phyloP scores from a whole-genome alignment of 768 basidiomycete genomes.

The Podaxis pistillaris region DNA sequence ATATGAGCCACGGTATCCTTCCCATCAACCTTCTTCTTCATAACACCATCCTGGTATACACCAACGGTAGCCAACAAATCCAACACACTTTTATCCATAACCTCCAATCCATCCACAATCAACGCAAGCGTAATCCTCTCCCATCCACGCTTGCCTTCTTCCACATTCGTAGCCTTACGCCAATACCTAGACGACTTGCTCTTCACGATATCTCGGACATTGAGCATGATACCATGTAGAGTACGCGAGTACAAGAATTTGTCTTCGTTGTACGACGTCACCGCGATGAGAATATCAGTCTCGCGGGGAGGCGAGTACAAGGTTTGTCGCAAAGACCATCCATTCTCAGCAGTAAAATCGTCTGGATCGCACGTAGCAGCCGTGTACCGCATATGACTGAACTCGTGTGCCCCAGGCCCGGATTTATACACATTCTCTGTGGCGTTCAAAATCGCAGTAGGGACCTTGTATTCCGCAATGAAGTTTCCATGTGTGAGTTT shows the following conservation, averaged over 20 bases:
- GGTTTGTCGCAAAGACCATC: slow-evolving; percentile 76
- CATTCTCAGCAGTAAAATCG: slow-evolving; percentile 69
- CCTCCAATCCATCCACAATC: slow-evolving; percentile 83
- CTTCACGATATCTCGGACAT: slow-evolving; percentile 92
- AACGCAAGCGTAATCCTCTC: slow-evolving; percentile 83
- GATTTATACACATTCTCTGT: slow-evolving; percentile 71
- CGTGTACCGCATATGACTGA: slow-evolving; percentile 90
- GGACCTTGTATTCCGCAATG: slow-evolving; percentile 81
- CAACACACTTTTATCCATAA: slow-evolving; percentile 88
- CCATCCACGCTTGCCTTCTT: slow-evolving; percentile 79
- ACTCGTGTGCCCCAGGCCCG: slow-evolving; percentile 67
- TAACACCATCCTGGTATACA: slow-evolving; percentile 86
- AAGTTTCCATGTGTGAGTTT: slow-evolving; percentile 87
- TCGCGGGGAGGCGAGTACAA: slow-evolving; percentile 62
- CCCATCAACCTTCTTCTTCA: slow-evolving; percentile 84
- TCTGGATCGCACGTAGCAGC: slow-evolving; percentile 87
- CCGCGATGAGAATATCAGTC: slow-evolving; percentile 89
- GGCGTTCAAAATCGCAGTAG: slow-evolving; percentile 71
- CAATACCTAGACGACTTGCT: slow-evolving; percentile 89
- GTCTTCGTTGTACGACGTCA: slow-evolving; percentile 87
- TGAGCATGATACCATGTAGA: slow-evolving; percentile 89
- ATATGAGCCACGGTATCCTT: slow-evolving; percentile 89
- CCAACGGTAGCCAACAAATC: slow-evolving; percentile 83
- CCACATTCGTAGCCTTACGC: slow-evolving; percentile 54
- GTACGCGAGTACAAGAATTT: slow-evolving; percentile 82